Conservation (phyloP, 2,329 filamentous ascomycete genomes). For the Talaromyces islandicus region DNA sequence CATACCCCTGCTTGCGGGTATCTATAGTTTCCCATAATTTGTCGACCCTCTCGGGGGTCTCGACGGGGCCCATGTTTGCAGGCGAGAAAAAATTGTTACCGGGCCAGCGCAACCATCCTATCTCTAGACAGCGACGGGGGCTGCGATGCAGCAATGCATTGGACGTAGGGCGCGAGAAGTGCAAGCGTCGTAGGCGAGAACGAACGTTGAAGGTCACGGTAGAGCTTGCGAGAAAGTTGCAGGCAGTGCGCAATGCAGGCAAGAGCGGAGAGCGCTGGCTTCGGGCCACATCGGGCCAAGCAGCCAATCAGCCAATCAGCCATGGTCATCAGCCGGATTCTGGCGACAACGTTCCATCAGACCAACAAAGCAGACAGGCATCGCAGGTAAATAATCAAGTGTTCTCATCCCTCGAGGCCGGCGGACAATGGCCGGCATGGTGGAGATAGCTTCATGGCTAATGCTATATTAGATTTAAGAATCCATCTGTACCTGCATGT, state of each 20-base stretch:
- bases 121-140: not conserved
- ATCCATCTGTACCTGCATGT: not conserved
- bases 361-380: not conserved
- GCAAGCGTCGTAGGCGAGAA: not conserved
- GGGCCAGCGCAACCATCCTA: constrained; percentile 8
- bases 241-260: not conserved
- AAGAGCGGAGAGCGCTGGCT: not conserved
- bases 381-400: not conserved
- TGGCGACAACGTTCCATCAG: not conserved
- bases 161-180: not conserved
- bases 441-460: not conserved
- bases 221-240: not conserved
- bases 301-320: not conserved
- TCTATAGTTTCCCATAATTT: constrained; percentile 80
- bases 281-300: not conserved
- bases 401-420: not conserved
- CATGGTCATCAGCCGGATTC: not conserved
- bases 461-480: not conserved
- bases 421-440: not conserved
- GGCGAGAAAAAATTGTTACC: constrained; percentile 6
- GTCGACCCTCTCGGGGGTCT: constrained; percentile 74
- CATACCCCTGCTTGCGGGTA: constrained; percentile 65
- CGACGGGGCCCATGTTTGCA: constrained; percentile 55
- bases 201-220: not conserved
- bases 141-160: not conserved